These are phyloP conservation scores for Mycena capillaripes DNA, from an alignment of 768 basidiomycete species.

Conservation along the genomic window DNA sequence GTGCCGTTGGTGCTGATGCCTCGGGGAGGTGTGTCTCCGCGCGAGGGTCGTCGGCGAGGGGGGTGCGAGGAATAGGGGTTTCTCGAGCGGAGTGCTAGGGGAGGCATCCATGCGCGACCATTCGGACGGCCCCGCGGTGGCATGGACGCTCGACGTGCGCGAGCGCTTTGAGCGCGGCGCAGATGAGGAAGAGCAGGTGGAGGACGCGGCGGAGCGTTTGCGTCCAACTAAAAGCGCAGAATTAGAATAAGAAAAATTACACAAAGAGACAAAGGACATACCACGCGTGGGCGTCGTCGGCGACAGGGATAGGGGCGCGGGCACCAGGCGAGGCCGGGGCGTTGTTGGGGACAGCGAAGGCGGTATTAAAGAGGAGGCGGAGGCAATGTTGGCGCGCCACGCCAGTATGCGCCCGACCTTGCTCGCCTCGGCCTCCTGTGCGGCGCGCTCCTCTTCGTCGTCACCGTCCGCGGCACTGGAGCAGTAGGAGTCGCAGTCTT, in stretches of 20 bases:
- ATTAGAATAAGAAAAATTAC: constrained; percentile 1
- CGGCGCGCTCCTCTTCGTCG: constrained; percentile 61
- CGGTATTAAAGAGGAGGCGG: background rate
- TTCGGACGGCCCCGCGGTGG: constrained; percentile 1
- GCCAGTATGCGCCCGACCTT: constrained; percentile 76
- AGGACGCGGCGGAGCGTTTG: constrained; percentile 26
- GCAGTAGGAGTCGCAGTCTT: constrained; percentile 51
- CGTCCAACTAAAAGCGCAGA: background rate
- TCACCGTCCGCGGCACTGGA: constrained; percentile 44
- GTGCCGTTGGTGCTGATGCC: constrained; percentile 11
- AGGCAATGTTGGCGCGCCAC: constrained; percentile 69
- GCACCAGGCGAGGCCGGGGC: background rate
- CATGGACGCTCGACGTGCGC: constrained; percentile 15
- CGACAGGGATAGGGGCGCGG: background rate
- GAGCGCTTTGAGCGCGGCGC: constrained; percentile 31
- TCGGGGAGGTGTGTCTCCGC: constrained; percentile 31
- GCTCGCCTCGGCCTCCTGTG: constrained; percentile 59
- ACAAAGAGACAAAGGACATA: constrained; percentile 3
- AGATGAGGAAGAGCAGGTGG: constrained; percentile 13
- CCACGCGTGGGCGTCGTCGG: background rate
- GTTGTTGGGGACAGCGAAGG: background rate
- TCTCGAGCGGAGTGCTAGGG: background rate
- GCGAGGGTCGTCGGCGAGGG: constrained; percentile 27
- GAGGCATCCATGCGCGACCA: background rate
- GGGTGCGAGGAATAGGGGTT: constrained; percentile 24